Evolutionary conservation across 805 yeast genomes (phyloP), one percentile per base, ranked within the genome.

Genomic region (Ogataea haglerorum): DNA sequence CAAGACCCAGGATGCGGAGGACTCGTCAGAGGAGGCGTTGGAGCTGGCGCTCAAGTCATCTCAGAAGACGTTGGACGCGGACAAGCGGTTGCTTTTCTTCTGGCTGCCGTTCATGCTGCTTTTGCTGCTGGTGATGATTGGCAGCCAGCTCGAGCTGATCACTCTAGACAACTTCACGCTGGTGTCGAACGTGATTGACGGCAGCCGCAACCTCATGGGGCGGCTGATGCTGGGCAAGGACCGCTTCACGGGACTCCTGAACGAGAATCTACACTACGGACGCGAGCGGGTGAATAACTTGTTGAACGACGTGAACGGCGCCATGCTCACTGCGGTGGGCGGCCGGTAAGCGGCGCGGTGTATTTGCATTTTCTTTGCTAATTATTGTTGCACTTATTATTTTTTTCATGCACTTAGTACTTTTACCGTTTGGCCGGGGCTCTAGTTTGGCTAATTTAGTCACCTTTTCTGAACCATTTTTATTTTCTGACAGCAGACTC

Each of bases 11-110:
- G 26, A 34, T 36, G 24, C 4, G 13, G 27, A 8, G 25, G 31
- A 18, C 32, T 38, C 18, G 23, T 43, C n/a, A 6, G 34, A 21
- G 34, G 32, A 35, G 33, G 12, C 34, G 14, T 36, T 36, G 50
- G 53, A 49, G 23, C 45, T 53, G 13, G 53, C 61, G 24, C 59
- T 52, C 44, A 57, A 52, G 39, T 48, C 55, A 15, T 42, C 39
- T 10, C 60, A 76, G 18, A 75, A 73, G 51, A 65, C 77, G 0
- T 66, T 76, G 26, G 71, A 69, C 52, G 84, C 87, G 54, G 97
- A 90, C 63, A 82, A 78, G 56, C 83, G 88, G 86, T 69, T 90
- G 48, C 65, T 87, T 46, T 86, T 90, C 60, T 89, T 90, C 73
- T 90, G 97, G 97, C 64, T 89, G 43, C 97, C 97, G 10, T 73